Conservation (phyloP, 2,329 filamentous ascomycete genomes). For the Thielaviopsis ethacetica region DNA sequence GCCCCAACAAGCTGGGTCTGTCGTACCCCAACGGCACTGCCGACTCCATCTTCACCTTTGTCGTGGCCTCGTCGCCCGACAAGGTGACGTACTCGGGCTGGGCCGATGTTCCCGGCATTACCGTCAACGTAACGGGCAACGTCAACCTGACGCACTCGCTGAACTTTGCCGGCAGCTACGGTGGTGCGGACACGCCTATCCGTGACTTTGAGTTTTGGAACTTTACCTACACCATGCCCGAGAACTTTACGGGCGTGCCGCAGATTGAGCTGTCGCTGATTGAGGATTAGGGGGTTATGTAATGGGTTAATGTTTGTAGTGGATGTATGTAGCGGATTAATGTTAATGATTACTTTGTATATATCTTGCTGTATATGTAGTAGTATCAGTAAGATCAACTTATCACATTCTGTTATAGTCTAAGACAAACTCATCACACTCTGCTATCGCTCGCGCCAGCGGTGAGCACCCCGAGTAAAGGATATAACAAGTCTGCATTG, state of each 20-base stretch:
- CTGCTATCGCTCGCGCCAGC: no score
- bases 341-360: no score
- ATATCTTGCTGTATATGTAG: no score
- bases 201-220: constrained; percentile 31
- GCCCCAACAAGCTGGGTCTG: constrained; percentile 27
- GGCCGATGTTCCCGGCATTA: constrained; percentile 31
- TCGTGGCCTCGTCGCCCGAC: constrained; percentile 29
- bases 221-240: constrained; percentile 26
- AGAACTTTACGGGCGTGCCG: constrained; percentile 14
- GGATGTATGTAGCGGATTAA: no score
- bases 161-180: constrained; percentile 25
- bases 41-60: constrained; percentile 31
- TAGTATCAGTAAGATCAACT: no score
- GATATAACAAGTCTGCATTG: no score
- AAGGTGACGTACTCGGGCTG: constrained; percentile 28
- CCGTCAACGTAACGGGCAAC: constrained; percentile 28
- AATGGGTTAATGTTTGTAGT: no score
- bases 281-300: background rate
- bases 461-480: no score
- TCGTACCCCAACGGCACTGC: constrained; percentile 36
- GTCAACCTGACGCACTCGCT: constrained; percentile 24
- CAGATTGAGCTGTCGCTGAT: constrained; percentile 5
- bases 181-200: constrained; percentile 18
- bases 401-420: no score
- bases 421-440: no score